Evolutionary conservation across 2,329 filamentous ascomycete species (phyloP), one percentile per base, ranked within the genome.

Genomic region (Orbilia quercus): DNA sequence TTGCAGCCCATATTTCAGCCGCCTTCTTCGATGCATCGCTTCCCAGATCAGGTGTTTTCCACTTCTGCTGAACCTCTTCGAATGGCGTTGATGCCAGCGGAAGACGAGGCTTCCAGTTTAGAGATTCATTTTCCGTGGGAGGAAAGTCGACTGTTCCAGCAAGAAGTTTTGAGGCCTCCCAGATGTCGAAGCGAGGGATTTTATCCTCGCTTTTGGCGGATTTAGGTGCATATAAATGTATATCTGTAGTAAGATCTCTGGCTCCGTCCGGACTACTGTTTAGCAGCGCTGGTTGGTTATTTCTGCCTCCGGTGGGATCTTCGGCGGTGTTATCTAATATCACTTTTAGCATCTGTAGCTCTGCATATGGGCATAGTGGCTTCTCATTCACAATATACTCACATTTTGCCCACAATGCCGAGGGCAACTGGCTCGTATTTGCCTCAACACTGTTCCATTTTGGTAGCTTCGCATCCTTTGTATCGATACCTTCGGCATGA

Each of bases 151-250:
- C 36, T 22, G 11, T 16, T 12, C 25, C 38, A 42, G 55, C 20
- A 2, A 23, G 44, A 66, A 63, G 60, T 23, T 58, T 38, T 36
- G 23, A 9, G 25, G 59, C 63, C 2, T 74, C 18, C 34, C 16
- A 42, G 11, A 66, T 62, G 20, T 64, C 64, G 40, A 73, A 75
- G 14, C 66, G 60, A 12, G 50, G 59, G 23, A 75, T 72, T 2
- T 57, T 42, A 40, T 75, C 70, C 20, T 64, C 51, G 9, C 28
- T 55, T n/a, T 53, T 57, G 1, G 34, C 42, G 9, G 38, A 5
- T 20, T 34, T 38, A 5, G 36, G 7, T 4, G 25, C 18, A 20
- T 53, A 16, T 14, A 55, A 23, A 7, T 14, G 38, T 9, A 44
- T 53, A 48, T 50, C 57, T 2, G 44, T 60, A 2, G 55, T 59